Base-by-base conservation (phyloP, 768 basidiomycete genomes). In the Boletus eberwhitei region DNA sequence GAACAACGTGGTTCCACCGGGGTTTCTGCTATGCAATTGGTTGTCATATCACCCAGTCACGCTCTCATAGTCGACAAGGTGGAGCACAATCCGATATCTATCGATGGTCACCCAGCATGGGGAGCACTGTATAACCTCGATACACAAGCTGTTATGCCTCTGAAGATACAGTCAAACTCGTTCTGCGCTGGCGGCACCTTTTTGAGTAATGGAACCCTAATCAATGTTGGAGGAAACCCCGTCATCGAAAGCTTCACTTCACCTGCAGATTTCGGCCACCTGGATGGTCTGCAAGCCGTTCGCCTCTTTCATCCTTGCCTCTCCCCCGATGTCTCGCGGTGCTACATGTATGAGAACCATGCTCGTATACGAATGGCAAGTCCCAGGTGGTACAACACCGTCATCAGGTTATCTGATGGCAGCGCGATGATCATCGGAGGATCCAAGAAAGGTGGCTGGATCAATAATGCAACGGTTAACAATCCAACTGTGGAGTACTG, bases 181-280 rank as follows among this genome's bases (percentile, higher is more conserved):
- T 93, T 93, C 73, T 93, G 90, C 64, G 90, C 90, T 9, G 87
- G 90, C 32, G 90, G 90, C 12, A 78, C 83, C 4, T 91, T 90
- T 66, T 71, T 92, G 8, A 68, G 84, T 22, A 90, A 93, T 55
- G 90, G 90, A 5, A 87, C 88, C 1, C 65, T 92, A 34, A 73
- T 92, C 66, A 89, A 83, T 60, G 87, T 90, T 13, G 90, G 90
- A 51, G 90, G 90, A 3, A 91, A 93, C 64, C 87, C 88, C 17
- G 86, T 90, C 34, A 83, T 88, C 21, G 80, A 79, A 45, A 75
- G 74, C 50, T 74, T 76, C 26, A 89, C 88, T 5, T 76, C 81
- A 52, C 70, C 89, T 42, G 81, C 84, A 12, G 87, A 90, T 63
- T 89, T 92, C 66, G 87, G 88, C 29, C 87, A 91, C 58, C 65